Evolutionary conservation across 768 basidiomycete species (phyloP), one percentile per base, ranked within the genome.

Genomic region (Paxillus involutus): DNA sequence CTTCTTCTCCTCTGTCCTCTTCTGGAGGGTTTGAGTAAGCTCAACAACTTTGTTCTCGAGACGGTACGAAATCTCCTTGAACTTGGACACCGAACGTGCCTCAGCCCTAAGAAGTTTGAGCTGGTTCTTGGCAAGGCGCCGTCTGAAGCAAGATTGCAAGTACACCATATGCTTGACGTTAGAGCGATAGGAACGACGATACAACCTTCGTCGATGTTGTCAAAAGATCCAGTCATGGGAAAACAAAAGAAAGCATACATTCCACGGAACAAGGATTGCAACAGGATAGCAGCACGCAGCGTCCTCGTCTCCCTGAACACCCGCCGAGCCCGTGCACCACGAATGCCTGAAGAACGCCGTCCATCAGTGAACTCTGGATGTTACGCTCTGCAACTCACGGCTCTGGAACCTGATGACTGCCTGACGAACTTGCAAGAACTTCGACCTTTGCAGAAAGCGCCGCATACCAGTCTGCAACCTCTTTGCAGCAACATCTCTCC

Each of bases 11-110:
- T 84, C 82, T 3, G 88, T 94, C 44, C 96, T 86, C 65, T 81
- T 87, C 71, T 98, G 97, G 12, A 99, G 81, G 14, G 76, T 85
- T 69, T 99, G 97, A 0, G 97, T 98, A 57, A 99, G 88, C 68
- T 98, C 96, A 54, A 99, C 93, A 42, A 99, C 97, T 75, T 98
- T 99, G 80, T 98, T 99, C 76, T 99, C 97, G 52, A 99, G 80
- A 61, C 84, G 86, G 67, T 98, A 98, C 0, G 96, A 98, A 60
- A 96, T 97, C 74, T 97, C 94, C 75, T 97, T 98, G 84, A 96
- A 98, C 68, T 94, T 97, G 61, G 91, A 90, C 29, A 95, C 95
- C 2, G 97, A 98, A 48, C 94, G 92, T 6, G 97, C 97, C 71
- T 99, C 97, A 8, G 87, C 82, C 65, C 82, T 88, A 59, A 99